Evolutionary conservation across 306 rosid species (phyloP).

Genomic region (Vigna reflexopilosa): DNA sequence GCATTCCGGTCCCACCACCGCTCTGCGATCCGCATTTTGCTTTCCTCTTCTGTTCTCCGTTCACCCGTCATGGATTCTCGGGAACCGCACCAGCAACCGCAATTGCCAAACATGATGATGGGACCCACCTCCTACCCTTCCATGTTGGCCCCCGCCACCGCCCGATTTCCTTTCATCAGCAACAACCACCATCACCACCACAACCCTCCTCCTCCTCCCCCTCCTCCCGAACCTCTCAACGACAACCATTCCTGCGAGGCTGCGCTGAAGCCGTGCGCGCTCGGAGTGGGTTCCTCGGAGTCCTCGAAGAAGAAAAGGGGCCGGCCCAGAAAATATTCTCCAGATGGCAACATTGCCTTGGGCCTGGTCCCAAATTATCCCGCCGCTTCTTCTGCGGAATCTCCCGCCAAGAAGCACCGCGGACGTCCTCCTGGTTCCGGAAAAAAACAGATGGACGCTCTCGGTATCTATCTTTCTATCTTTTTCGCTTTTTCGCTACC

Average conservation of each 20-base stretch:
- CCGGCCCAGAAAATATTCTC: conserved; percentile 80
- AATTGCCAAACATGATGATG: conserved; percentile 55
- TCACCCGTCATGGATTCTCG: conserved; percentile 68
- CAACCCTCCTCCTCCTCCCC: background rate
- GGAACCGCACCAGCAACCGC: conserved; percentile 51
- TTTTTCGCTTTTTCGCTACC: background rate
- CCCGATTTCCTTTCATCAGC: conserved; percentile 59
- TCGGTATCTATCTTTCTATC: conserved; percentile 50
- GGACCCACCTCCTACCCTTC: conserved; percentile 55
- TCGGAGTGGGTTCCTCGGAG: conserved; percentile 45
- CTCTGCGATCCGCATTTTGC: conserved; percentile 5
- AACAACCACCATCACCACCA: background rate
- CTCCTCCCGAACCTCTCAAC: conserved; percentile 49
- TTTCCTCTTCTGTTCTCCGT: background rate
- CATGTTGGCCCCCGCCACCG: conserved; percentile 55
- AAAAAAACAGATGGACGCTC: conserved; percentile 67
- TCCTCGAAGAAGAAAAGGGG: conserved; percentile 83
- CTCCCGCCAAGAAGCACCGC: conserved; percentile 60
- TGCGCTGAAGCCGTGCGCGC: conserved; percentile 52
- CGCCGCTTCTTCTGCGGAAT: conserved; percentile 61
- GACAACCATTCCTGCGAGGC: conserved; percentile 1
- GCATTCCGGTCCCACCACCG: background rate
- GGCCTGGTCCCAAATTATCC: conserved; percentile 60
- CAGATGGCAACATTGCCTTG: conserved; percentile 77
- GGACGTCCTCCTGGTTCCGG: conserved; percentile 89